Percentiles rank a stretch among this genome's conserved stretches.
Evolutionary conservation across 2,329 filamentous ascomycete genomes (phyloP).

Genomic region (Monilinia laxa): DNA sequence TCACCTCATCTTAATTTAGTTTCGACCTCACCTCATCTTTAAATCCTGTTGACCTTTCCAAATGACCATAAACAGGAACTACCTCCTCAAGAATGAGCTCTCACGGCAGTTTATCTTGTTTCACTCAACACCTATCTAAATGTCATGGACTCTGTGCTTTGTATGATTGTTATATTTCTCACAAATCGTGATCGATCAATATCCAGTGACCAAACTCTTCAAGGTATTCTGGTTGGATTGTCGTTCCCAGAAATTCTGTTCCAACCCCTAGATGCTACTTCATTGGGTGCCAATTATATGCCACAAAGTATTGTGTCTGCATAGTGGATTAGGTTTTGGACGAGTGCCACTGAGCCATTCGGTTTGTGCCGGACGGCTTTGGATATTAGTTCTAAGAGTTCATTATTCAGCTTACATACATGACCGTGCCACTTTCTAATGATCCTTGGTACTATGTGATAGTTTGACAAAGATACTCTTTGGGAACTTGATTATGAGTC

Average conservation of each 20-base stretch:
- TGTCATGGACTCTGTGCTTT: background rate
- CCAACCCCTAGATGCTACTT: background rate
- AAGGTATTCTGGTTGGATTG: background rate
- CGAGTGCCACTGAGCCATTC: background rate
- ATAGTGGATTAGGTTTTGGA: background rate
- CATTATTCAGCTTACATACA: constrained; percentile 16
- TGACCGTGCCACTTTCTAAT: background rate
- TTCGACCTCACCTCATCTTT: background rate
- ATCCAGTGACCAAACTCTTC: background rate
- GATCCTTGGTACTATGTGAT: background rate
- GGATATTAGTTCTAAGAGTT: background rate
- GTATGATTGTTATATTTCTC: background rate
- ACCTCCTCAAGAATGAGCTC: background rate
- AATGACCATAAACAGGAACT: background rate
- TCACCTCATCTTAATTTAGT: constrained; percentile 1
- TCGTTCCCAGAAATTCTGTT: background rate
- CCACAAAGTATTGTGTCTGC: background rate
- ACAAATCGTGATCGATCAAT: background rate
- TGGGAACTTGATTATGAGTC: background rate
- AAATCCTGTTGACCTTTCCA: background rate
- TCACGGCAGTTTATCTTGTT: background rate
- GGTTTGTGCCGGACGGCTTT: background rate
- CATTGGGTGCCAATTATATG: background rate
- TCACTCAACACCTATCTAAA: background rate
- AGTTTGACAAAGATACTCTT: background rate